Evolutionary conservation across 208 protist genomes (phyloP), one percentile per base, ranked within the genome.

Genomic region (Acanthamoeba sp.): DNA sequence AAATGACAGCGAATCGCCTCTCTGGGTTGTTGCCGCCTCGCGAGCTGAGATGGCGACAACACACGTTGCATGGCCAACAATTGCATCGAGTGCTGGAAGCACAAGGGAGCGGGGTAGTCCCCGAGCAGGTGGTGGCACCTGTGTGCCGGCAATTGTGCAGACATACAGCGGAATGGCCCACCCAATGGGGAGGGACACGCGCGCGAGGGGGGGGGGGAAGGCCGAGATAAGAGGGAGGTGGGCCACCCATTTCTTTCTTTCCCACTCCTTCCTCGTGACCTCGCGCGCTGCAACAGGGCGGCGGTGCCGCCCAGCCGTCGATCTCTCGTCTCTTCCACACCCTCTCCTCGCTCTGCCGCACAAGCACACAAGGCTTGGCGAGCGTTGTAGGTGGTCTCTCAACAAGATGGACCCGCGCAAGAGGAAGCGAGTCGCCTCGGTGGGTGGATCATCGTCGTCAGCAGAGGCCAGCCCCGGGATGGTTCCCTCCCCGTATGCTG

Each of bases 361-460:
- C 29, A 29, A 69, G 10, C n/a, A 20, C 62, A 69, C 62, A 36
- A 16, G 29, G 10, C 62, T 52, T 18, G 48, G 20, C 45, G 45
- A n/a, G n/a, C n/a, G n/a, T n/a, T n/a, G n/a, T n/a, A n/a, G n/a
- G n/a, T n/a, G n/a, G n/a, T n/a, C n/a, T 62, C 55, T 6, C 18
- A 22, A 29, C 57, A 24, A 42, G 45, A 87, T 87, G 78, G 42
- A 87, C 12, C n/a, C 38, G 24, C 78, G 78, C 78, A 87, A 87
- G 78, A 87, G 78, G 78, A 87, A 87, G 78, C 38, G 78, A 59
- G 29, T 50, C 1, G 27, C 32, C 0, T 10, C 78, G n/a, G n/a
- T n/a, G n/a, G n/a, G n/a, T n/a, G n/a, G n/a, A 20, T 59, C 27
- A 5, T 7, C 40, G n/a, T 20, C 12, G 14, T 29, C 12, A 14